Base-by-base conservation (phyloP, 306 rosid genomes). In the Corylus heterophylla region DNA sequence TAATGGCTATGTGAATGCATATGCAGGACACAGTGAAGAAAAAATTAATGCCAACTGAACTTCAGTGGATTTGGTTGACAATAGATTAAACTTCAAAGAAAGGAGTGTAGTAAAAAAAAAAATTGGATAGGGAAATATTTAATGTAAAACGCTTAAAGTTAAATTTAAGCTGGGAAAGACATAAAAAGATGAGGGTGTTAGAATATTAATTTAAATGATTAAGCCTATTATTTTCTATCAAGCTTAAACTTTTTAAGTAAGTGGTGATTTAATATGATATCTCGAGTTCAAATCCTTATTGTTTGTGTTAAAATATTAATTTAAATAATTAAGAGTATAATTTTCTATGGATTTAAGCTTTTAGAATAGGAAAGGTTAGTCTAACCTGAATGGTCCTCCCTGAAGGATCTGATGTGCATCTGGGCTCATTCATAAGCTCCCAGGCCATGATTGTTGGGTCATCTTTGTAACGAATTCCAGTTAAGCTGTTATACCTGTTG, bases 401-500 rank as follows among this genome's bases (percentile, higher is more conserved):
- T 9, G 94, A 90, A 81, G 93, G 91, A 87, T 94, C 98, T 73
- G 98, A 92, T 70, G 91, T 80, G 87, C 98, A 94, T 80, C 98
- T 85, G 1, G 98, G 97, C 81, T 92, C 98, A 75, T 92, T 94
- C 75, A 94, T 92, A 18, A 94, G 97, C 88, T 94, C 98, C 98
- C 98, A 94, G 0, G 98, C 97, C 98, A 94, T 92, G 81, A 94
- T 92, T 78, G 98, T 89, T 14, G 97, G 86, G 63, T 94, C 98
- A 82, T 92, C 91, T 80, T 85, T 94, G 89, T 94, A 94, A 75
- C 82, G 93, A 58, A 82, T 79, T 71, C 92, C 90, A 4, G 89
- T 94, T 37, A 87, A 90, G 45, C 86, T 90, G 83, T 94, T 94
- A 75, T 77, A 87, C 77, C 98, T 88, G 83, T 78, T 87, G 1